Percentiles rank a stretch among this genome's conserved stretches.
phyloP scores from a whole-genome alignment of 78 protist genomes.

The Guillardia theta region DNA sequence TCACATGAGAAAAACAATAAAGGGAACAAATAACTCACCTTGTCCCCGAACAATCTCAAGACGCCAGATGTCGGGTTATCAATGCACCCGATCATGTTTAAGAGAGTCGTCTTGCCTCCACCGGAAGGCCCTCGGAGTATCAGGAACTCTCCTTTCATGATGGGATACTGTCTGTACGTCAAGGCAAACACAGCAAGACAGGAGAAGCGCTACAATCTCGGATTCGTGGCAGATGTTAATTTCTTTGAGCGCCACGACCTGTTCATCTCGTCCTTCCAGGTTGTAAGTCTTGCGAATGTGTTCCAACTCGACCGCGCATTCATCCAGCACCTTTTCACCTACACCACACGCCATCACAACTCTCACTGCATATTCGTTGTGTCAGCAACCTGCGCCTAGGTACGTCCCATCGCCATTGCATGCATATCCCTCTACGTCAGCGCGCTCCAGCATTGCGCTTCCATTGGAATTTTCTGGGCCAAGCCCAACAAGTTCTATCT shows the following conservation, averaged over 20 bases:
- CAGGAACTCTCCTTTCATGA: constrained; percentile 83
- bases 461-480: no score
- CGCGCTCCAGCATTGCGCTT: no score
- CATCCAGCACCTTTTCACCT: no score
- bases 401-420: no score
- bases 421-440: no score
- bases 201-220: background rate
- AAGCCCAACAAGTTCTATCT: no score
- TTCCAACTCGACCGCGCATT: no score
- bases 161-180: constrained; percentile 52
- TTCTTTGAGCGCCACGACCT: constrained; percentile 80
- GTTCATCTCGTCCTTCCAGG: constrained; percentile 73
- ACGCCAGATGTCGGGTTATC: constrained; percentile 69
- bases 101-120: constrained; percentile 91
- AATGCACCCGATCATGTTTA: constrained; percentile 88
- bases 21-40: no score
- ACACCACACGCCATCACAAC: no score
- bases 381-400: no score
- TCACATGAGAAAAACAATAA: no score
- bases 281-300: constrained; percentile 91
- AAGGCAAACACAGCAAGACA: background rate
- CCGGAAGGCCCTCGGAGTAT: constrained; percentile 94
- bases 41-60: constrained; percentile 54
- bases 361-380: no score
- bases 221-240: background rate